Base-by-base conservation (phyloP, 2,329 filamentous ascomycete genomes). In the Exophiala sideris region DNA sequence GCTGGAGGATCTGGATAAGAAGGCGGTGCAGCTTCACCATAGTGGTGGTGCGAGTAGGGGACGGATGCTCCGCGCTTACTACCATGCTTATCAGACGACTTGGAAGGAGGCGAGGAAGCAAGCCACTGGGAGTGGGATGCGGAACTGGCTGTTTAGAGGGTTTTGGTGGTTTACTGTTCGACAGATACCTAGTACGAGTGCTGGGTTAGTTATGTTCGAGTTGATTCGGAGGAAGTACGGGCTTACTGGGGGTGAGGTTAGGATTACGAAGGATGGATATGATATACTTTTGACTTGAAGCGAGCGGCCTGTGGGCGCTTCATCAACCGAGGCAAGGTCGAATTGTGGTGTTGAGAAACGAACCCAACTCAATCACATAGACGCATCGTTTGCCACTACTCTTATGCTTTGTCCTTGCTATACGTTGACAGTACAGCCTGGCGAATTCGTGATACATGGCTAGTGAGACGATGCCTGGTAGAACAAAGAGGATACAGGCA, bases 121-220 rank as follows among this genome's bases (percentile, higher is more conserved):
- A 6, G 70, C 70, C 14, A 70, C 75, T 18, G 73, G 74, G 3
- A 79, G 82, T 0, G 82, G 82, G 76, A 40, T 63, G 29, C 63
- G 74, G 41, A 69, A 63, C 12, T 86, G 81, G 74, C 68, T 86
- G 2, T 86, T 80, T 64, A 70, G 72, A 41, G 80, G 78, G 24
- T 85, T 85, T 63, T 71, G 80, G 62, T 71, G 72, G 64, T 77
- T 70, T 50, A 83, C 82, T 0, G 70, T 85, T 34, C 73, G 79
- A 32, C 82, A 85, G 64, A 79, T 84, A 10, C 83, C 83, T 2
- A 85, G 81, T 60, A 85, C 83, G 2, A 83, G 79, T 59, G 82
- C 83, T 1, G 83, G 82, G 0, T 68, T 86, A 48, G 81, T 86
- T 52, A 83, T 85, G 3, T 86, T 86, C 61, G 83, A 86, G 66